Percentiles rank a stretch among this genome's conserved stretches.
These are phyloP conservation scores for Mangifera indica DNA, from an alignment of 345 rosid species.

Conservation along the genomic window DNA sequence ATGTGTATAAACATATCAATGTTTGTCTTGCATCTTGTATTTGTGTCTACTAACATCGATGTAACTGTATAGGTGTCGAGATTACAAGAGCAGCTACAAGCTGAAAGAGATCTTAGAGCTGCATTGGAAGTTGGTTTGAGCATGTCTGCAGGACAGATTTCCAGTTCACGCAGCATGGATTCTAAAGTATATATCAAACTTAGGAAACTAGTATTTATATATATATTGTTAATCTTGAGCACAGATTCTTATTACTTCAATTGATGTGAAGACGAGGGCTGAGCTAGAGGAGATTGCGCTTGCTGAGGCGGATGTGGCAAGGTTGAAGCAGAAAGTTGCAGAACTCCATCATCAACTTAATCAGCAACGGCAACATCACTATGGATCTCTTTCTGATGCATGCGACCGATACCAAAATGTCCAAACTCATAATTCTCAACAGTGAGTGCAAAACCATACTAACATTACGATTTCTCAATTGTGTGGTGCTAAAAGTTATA, in stretches of 20 bases:
- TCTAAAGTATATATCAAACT: constrained; percentile 62
- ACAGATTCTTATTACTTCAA: constrained; percentile 29
- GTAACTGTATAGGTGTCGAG: constrained; percentile 68
- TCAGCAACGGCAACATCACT: constrained; percentile 91
- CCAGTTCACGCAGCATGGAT: constrained; percentile 86
- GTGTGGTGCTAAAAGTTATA: not conserved
- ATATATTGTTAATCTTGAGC: constrained; percentile 4
- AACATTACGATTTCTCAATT: not conserved
- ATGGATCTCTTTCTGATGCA: constrained; percentile 73
- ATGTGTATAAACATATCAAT: not conserved
- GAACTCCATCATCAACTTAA: constrained; percentile 98
- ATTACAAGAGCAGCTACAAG: constrained; percentile 98
- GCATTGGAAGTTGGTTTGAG: constrained; percentile 98
- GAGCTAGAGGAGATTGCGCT: constrained; percentile 99
- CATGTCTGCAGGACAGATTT: constrained; percentile 90
- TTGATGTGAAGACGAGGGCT: constrained; percentile 83
- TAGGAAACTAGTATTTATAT: constrained; percentile 6
- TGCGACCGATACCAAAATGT: constrained; percentile 72
- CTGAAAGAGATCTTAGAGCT: constrained; percentile 97
- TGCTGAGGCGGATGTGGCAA: constrained; percentile 99
- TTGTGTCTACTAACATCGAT: constrained; percentile 20
- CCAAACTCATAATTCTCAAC: constrained; percentile 77
- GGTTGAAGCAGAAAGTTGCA: constrained; percentile 97
- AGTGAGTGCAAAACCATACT: constrained; percentile 48
- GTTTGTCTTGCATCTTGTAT: not conserved